Base-by-base conservation (phyloP, 768 basidiomycete genomes). In the Mycena alexandri region DNA sequence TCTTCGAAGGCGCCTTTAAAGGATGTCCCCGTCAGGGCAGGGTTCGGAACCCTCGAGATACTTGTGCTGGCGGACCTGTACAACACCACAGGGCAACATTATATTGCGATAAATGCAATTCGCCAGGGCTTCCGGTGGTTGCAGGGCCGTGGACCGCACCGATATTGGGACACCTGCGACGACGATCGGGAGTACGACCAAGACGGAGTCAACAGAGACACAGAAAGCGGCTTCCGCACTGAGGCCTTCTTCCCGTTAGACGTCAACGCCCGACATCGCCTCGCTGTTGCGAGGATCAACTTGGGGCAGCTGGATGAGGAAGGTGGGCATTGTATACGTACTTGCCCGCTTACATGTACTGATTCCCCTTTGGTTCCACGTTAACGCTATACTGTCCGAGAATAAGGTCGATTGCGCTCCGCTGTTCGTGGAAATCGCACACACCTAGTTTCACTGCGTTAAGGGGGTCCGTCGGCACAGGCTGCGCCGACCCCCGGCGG, bases 151-250 rank as follows among this genome's bases (percentile, higher is more conserved):
- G 81, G 80, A 38, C 81, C 86, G 51, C 91, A 92, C 72, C 84
- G 82, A 62, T 90, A 90, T 65, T 98, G 96, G 95, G 93, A 95
- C 68, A 78, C 84, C 19, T 86, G 89, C 59, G 87, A 87, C 36
- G 96, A 99, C 75, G 97, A 99, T 74, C 83, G 96, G 59, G 97
- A 99, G 77, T 99, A 88, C 74, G 94, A 95, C 74, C 21, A 10
- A 3, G 75, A 79, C 47, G 77, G 79, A 73, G 67, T 79, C 69
- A 73, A 74, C 25, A 52, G 75, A 25, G 10, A 68, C 9, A 73
- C 71, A n/a, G 74, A 80, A 33, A 86, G 84, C 1, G 84, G 84
- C 43, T 75, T 88, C 12, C 83, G 83, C 52, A 38, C 38, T 11
- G 84, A 86, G 3, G 91, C 89, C 34, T 83, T 83, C 58, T 90